Evolutionary conservation across 2,329 filamentous ascomycete genomes (phyloP), one percentile per base, ranked within the genome.

Genomic region (Didymella arachidicola): DNA sequence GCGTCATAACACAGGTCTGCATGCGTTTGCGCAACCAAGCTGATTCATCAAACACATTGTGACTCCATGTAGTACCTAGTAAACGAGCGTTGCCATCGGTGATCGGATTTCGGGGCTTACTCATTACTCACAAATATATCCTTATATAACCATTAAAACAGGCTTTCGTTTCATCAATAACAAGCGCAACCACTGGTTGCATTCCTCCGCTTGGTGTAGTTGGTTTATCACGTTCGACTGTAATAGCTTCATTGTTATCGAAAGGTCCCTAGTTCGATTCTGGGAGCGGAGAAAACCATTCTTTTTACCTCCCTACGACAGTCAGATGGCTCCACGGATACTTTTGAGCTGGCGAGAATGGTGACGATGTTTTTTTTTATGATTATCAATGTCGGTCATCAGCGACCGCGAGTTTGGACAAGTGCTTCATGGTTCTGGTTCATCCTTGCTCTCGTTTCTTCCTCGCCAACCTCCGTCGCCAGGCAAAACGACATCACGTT

Each of bases 1-100:
- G n/a, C n/a, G n/a, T n/a, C n/a, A n/a, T n/a, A n/a, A 87, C 68
- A 1, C 68, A 83, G 50, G 86, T 77, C 6, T 8, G n/a, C 62
- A 63, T 22, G 22, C 22, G 22, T 22, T 22, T 22, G 22, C 22
- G 22, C 22, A 22, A 22, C 3, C 22, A 22, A 22, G 22, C 22
- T 22, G 22, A 22, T 22, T 22, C 22, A 22, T 22, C 22, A 22
- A 22, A 22, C 22, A 22, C 22, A 22, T 22, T 3, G 22, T 22
- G 22, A 22, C 22, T 2, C 2, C 2, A 22, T 22, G 22, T 22
- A 0, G 82, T 80, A 0, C 82, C 83, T 50, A 79, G 82, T 14
- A 29, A 29, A 11, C 11, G 27, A 11, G 2, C 3, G 4, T 29
- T 29, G 2, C 2, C 22, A 22, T 2, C 2, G 22, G 22, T 22